Evolutionary conservation across 805 yeast species (phyloP).

Genomic region (Yarrowia yakushimensis): DNA sequence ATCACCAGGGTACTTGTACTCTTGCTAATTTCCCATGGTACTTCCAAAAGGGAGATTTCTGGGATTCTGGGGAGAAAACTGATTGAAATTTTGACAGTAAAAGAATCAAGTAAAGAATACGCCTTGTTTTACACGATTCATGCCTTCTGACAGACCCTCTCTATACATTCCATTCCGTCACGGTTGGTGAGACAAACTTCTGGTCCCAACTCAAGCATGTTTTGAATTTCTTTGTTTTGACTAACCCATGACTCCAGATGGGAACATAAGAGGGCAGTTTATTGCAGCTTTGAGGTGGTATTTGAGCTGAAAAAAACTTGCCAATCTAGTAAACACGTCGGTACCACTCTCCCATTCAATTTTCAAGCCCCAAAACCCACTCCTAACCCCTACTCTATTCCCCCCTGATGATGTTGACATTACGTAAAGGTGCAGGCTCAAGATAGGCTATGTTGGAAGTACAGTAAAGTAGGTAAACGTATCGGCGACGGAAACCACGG

Average conservation of each 20-base stretch:
- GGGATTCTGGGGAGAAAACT: too few species aligned
- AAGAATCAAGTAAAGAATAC: too few species aligned
- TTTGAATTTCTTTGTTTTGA: not conserved
- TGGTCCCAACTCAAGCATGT: conserved; percentile 6
- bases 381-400: not conserved
- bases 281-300: not conserved
- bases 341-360: not conserved
- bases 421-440: not conserved
- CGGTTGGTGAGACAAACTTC: not conserved
- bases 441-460: conserved; percentile 3
- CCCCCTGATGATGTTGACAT: not conserved
- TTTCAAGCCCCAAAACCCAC: not conserved
- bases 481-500: not conserved
- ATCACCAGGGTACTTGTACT: too few species aligned
- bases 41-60: not conserved
- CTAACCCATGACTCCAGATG: not conserved
- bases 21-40: too few species aligned
- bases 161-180: not conserved
- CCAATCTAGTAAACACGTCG: not conserved
- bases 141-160: too few species aligned
- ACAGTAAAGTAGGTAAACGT: not conserved
- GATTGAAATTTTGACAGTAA: not conserved
- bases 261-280: not conserved
- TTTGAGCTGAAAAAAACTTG: not conserved
- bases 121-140: too few species aligned